Percentiles rank a stretch among this genome's conserved stretches.
Evolutionary conservation across 1,284 basidiomycete genomes (phyloP).

Genomic region (Phlebopus sp.): DNA sequence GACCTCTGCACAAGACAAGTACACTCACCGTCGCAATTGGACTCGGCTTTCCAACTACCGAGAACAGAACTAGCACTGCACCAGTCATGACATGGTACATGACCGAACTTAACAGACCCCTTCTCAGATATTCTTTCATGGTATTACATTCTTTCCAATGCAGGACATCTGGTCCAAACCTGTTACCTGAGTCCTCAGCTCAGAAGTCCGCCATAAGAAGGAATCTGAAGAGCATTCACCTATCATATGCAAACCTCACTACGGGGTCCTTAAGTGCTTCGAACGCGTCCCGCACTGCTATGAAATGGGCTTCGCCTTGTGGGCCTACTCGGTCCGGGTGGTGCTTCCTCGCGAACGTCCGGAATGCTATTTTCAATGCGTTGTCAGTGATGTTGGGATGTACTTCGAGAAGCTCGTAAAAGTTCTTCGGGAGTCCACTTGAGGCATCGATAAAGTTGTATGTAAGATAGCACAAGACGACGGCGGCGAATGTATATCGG

Average conservation of each 20-base stretch:
- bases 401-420: conserved; percentile 74
- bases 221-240: conserved; percentile 44
- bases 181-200: conserved; percentile 18
- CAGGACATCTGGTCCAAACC: conserved; percentile 76
- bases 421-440: conserved; percentile 59
- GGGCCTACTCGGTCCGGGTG: conserved; percentile 80
- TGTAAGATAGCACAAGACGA: conserved; percentile 67
- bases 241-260: conserved; percentile 84
- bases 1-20: conserved; percentile 6
- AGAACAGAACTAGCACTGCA: conserved; percentile 59
- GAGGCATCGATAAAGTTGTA: conserved; percentile 62
- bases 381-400: conserved; percentile 58
- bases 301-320: conserved; percentile 66
- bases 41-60: conserved; percentile 58
- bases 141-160: conserved; percentile 68
- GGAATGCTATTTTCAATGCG: conserved; percentile 69
- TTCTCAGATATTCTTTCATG: conserved; percentile 65
- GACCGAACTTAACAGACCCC: conserved; percentile 63
- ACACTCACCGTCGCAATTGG: conserved; percentile 65
- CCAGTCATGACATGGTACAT: conserved; percentile 72
- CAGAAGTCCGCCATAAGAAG: not conserved
- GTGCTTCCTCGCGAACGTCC: conserved; percentile 67
- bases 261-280: conserved; percentile 79
- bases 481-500: conserved; percentile 59
- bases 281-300: conserved; percentile 71